Percentiles rank a stretch among this genome's conserved stretches.
Conservation (phyloP, 768 basidiomycete genomes). For the Ramaria sp. region DNA sequence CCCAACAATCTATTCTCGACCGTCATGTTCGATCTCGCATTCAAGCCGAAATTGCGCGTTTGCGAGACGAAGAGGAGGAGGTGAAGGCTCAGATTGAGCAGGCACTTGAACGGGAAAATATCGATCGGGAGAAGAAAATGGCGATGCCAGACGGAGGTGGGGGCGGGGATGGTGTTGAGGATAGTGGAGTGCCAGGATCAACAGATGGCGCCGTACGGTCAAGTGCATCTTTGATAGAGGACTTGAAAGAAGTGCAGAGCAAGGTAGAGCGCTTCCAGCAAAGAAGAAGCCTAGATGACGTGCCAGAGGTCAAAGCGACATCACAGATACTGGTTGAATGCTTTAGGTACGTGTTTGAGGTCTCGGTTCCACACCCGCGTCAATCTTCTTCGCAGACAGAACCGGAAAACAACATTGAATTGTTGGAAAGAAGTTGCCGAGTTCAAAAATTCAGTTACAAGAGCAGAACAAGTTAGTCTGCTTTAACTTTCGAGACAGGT, state of each 20-base stretch:
- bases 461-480: conserved; percentile 50
- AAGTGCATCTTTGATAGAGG: conserved; percentile 54
- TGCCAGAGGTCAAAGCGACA: conserved; percentile 43
- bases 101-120: conserved; percentile 80
- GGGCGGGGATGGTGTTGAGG: conserved; percentile 17
- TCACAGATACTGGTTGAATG: conserved; percentile 59
- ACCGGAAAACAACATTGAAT: conserved; percentile 47
- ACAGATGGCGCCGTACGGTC: conserved; percentile 10
- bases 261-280: conserved; percentile 65
- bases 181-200: conserved; percentile 28
- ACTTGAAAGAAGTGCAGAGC: conserved; percentile 61
- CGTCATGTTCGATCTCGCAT: conserved; percentile 63
- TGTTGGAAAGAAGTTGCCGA: conserved; percentile 64
- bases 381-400: conserved; percentile 17
- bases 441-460: conserved; percentile 60
- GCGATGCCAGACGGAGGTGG: conserved; percentile 28
- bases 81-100: conserved; percentile 64
- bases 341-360: conserved; percentile 44
- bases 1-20: conserved; percentile 67
- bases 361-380: conserved; percentile 1
- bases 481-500: not conserved
- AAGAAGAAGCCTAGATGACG: conserved; percentile 41
- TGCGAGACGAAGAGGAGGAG: conserved; percentile 58
- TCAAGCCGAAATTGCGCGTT: conserved; percentile 48
- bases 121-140: conserved; percentile 59